Conservation (phyloP, 2,329 filamentous ascomycete species). For the Claviceps monticola region DNA sequence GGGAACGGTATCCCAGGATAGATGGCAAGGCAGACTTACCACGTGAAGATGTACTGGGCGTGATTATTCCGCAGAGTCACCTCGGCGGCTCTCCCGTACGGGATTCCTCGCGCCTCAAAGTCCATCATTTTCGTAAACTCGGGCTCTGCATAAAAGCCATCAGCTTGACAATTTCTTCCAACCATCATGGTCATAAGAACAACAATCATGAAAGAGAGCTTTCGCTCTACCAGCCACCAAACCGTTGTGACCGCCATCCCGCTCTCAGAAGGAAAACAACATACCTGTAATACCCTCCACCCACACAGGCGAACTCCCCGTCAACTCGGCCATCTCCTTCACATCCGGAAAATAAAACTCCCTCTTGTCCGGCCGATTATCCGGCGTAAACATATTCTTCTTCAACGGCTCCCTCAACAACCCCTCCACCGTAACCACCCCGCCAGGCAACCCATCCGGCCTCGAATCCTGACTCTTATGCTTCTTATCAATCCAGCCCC, state of each 20-base stretch:
- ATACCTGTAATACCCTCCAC: constrained; percentile 89
- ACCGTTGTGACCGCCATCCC: too few relatives aligned
- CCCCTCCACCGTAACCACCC: constrained; percentile 68
- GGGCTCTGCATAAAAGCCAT: constrained; percentile 40
- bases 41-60: constrained; percentile 96
- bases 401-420: constrained; percentile 82
- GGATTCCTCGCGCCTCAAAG: constrained; percentile 67
- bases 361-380: constrained; percentile 68
- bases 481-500: constrained; percentile 83
- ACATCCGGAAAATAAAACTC: constrained; percentile 96
- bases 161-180: not conserved
- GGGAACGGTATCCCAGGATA: too few relatives aligned
- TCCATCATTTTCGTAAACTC: constrained; percentile 66
- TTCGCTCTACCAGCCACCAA: too few relatives aligned
- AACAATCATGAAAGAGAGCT: not conserved
- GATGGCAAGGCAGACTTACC: constrained; percentile 42
- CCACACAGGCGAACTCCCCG: constrained; percentile 81
- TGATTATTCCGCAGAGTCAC: constrained; percentile 95
- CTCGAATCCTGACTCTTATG: constrained; percentile 52
- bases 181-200: not conserved
- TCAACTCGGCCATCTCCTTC: constrained; percentile 71
- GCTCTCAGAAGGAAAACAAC: constrained; percentile 5
- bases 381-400: constrained; percentile 95
- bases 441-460: constrained; percentile 50
- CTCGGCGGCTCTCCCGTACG: constrained; percentile 75